A percentile compares a stretch with the other conserved stretches of the same genome.
These are phyloP conservation scores for Climacium dendroides DNA, from an alignment of 225 moss, liverwort and hornwort species.

Conservation along the genomic window DNA sequence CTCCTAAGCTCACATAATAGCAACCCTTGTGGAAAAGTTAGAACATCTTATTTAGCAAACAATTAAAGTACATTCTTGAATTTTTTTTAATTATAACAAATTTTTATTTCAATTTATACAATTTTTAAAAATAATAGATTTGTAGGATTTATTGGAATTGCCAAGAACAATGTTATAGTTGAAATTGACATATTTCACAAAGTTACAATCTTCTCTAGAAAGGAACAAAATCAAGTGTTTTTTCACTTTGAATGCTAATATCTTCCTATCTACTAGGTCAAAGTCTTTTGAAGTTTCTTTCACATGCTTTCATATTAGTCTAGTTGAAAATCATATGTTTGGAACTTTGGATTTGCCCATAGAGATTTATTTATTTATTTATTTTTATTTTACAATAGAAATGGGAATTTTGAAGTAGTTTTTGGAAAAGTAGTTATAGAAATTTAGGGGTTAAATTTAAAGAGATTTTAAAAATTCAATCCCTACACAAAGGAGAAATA, in stretches of 20 bases:
- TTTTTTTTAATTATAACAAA: neutral
- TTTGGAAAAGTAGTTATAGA: no score
- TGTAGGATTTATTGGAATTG: no score
- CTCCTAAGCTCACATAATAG: no score
- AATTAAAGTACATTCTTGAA: neutral
- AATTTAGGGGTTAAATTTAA: neutral
- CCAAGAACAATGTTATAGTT: no score
- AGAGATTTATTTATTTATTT: neutral
- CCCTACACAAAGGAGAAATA: neutral
- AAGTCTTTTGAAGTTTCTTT: neutral
- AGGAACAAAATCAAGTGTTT: neutral
- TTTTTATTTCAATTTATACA: neutral
- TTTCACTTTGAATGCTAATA: neutral
- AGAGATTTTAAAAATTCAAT: neutral
- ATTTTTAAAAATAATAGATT: neutral
- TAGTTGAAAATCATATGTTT: neutral
- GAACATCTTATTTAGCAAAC: neutral
- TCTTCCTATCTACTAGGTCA: neutral
- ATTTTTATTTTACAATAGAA: neutral
- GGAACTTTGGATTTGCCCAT: fast-evolving
- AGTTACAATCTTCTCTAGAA: neutral
- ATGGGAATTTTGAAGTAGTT: neutral
- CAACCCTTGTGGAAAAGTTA: fast-evolving
- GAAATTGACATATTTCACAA: neutral
- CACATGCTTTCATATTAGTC: neutral